A percentile compares a stretch with the other conserved stretches of the same genome.
Conservation (phyloP, 441 rosid species). For the Rhodomyrtus psidioides region DNA sequence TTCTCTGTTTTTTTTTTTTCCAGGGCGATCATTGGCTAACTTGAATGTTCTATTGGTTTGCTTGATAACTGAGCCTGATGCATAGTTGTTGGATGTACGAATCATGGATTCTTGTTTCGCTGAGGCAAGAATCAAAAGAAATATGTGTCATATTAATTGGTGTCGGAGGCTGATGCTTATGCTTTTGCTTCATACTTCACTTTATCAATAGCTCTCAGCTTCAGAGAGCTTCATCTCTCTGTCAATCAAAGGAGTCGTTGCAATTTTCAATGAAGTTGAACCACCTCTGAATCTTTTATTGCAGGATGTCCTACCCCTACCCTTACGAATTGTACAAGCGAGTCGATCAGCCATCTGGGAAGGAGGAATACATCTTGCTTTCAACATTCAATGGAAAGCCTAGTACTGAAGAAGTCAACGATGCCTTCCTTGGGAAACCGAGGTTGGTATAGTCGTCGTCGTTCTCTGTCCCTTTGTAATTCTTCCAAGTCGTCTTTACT, state of each 20-base stretch:
- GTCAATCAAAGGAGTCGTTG: neutral
- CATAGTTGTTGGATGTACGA: neutral
- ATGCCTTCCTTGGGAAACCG: conserved; percentile 67
- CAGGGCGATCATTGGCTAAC: neutral
- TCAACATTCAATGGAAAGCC: conserved; percentile 59
- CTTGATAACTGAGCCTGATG: neutral
- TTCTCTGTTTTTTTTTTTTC: neutral
- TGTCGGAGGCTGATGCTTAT: neutral
- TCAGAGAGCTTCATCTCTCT: neutral
- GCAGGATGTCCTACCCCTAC: conserved; percentile 70
- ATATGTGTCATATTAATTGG: neutral
- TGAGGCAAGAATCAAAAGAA: neutral
- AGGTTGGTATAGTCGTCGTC: conserved; percentile 21
- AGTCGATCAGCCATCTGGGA: conserved; percentile 44
- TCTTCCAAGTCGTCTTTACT: neutral
- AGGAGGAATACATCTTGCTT: conserved; percentile 59
- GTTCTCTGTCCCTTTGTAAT: neutral
- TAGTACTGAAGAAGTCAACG: conserved; percentile 55
- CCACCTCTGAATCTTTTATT: neutral
- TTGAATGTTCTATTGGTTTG: neutral
- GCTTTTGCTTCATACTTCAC: neutral
- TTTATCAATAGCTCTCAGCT: neutral
- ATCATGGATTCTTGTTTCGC: neutral
- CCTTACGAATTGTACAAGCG: conserved; percentile 72
- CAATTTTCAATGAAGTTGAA: neutral